Conservation (phyloP, 345 rosid genomes). For the Draba incana region DNA sequence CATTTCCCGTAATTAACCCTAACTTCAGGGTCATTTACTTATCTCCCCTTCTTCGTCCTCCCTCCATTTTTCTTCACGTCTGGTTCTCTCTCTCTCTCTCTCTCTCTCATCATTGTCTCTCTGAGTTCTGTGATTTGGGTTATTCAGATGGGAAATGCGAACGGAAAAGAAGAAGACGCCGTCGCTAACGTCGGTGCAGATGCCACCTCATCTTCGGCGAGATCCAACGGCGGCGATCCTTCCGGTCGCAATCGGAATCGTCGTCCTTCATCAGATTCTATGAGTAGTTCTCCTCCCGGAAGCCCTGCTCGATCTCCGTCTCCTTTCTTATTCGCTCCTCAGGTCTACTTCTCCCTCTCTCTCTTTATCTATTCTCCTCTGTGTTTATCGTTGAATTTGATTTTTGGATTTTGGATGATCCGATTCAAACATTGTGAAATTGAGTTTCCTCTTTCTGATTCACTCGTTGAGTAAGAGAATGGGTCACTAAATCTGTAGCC, state of each 20-base stretch:
- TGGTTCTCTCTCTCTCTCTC: conserved; percentile 7
- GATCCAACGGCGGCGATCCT: conserved; percentile 53
- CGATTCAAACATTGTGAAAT: conserved; percentile 28
- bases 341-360: conserved; percentile 46
- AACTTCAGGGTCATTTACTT: neutral
- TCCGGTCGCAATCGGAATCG: conserved; percentile 36
- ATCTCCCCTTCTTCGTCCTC: conserved; percentile 56
- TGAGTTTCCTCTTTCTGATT: neutral
- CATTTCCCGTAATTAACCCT: conserved; percentile 30
- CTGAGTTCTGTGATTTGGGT: conserved; percentile 36
- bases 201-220: conserved; percentile 39
- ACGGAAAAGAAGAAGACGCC: conserved; percentile 58
- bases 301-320: conserved; percentile 62
- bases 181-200: conserved; percentile 30
- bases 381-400: conserved; percentile 30
- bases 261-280: conserved; percentile 52
- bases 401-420: conserved; percentile 21
- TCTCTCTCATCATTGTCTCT: conserved; percentile 4
- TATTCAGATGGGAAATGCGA: conserved; percentile 77
- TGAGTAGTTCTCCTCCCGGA: conserved; percentile 55
- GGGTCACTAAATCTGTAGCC: neutral
- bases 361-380: neutral
- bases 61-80: conserved; percentile 55
- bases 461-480: conserved; percentile 8
- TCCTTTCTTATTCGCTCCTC: conserved; percentile 73